phyloP scores from a whole-genome alignment of 352 stramenopile genomes.

The Phytopythium vexans region DNA sequence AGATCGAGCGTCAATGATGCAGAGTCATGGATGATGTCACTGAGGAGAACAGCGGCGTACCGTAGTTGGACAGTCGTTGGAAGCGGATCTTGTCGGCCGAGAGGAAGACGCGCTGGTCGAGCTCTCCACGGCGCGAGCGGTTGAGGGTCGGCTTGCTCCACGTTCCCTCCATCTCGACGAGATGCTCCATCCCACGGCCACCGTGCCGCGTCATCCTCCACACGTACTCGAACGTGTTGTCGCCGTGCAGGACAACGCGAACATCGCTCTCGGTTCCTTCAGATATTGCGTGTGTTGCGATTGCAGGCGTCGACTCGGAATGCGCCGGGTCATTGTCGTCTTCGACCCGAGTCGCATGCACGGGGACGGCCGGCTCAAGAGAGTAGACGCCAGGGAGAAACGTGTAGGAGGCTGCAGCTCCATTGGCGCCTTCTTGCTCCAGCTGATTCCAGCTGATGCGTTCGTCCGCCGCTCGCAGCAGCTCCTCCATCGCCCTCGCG shows the following conservation, averaged over 20 bases:
- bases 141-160: slow-evolving; percentile 80
- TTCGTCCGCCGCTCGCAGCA: slow-evolving; percentile 54
- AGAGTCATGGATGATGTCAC: neutral
- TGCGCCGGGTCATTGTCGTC: slow-evolving; percentile 5
- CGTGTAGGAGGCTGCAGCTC: slow-evolving; percentile 23
- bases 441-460: slow-evolving; percentile 55
- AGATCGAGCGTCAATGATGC: neutral
- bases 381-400: slow-evolving; percentile 67
- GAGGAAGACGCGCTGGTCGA: slow-evolving; percentile 76
- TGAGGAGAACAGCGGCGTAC: slow-evolving; percentile 17
- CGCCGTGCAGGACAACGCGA: slow-evolving; percentile 59
- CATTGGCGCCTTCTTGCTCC: neutral
- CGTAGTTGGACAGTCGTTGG: slow-evolving; percentile 69
- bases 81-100: slow-evolving; percentile 56
- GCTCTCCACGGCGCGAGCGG: slow-evolving; percentile 60
- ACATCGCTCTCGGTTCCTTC: slow-evolving; percentile 34
- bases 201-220: slow-evolving; percentile 59
- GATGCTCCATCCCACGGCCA: slow-evolving; percentile 64
- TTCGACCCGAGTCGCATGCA: neutral
- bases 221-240: slow-evolving; percentile 81
- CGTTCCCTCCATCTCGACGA: slow-evolving; percentile 54
- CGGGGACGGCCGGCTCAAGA: neutral
- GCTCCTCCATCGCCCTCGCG: slow-evolving; percentile 50
- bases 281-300: neutral
- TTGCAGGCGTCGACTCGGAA: neutral